phyloP scores from a whole-genome alignment of 2,329 filamentous ascomycete species.

The Talaromyces islandicus region DNA sequence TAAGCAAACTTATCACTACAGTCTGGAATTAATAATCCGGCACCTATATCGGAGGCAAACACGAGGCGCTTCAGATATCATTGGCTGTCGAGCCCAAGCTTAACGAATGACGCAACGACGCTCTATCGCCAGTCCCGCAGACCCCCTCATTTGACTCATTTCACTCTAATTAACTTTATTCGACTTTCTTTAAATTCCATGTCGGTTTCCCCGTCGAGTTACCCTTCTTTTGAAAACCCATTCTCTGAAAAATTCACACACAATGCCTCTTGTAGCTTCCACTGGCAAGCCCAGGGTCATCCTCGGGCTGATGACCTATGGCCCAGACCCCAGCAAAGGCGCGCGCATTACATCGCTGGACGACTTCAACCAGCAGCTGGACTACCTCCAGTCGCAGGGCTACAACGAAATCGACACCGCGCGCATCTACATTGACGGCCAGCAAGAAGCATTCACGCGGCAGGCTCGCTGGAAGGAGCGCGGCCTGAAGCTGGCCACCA shows the following conservation, averaged over 20 bases:
- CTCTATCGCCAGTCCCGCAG: not conserved
- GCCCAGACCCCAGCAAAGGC: slow-evolving; percentile 55
- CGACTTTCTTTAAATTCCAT: no score
- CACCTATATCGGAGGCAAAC: no score
- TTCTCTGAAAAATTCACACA: not conserved
- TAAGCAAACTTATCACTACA: no score
- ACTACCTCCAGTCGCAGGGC: slow-evolving; percentile 69
- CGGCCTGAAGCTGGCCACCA: slow-evolving; percentile 72
- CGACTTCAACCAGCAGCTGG: slow-evolving; percentile 66
- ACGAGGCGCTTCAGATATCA: no score
- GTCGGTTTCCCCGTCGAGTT: no score
- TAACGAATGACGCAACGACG: not conserved
- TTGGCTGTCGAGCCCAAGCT: no score
- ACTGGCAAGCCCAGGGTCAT: slow-evolving; percentile 61
- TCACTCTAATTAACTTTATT: not conserved
- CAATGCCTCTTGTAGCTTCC: slow-evolving; percentile 34
- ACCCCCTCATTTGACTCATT: no score
- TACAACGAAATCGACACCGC: slow-evolving; percentile 86
- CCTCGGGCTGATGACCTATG: slow-evolving; percentile 83
- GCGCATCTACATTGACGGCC: slow-evolving; percentile 62
- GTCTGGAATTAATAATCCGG: no score
- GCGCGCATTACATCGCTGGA: slow-evolving; percentile 66
- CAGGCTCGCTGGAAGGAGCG: slow-evolving; percentile 73
- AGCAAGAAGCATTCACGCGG: slow-evolving; percentile 73
- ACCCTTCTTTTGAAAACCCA: not conserved